Conservation (phyloP, 2,329 filamentous ascomycete genomes). For the Sclerotiophoma versabilis region DNA sequence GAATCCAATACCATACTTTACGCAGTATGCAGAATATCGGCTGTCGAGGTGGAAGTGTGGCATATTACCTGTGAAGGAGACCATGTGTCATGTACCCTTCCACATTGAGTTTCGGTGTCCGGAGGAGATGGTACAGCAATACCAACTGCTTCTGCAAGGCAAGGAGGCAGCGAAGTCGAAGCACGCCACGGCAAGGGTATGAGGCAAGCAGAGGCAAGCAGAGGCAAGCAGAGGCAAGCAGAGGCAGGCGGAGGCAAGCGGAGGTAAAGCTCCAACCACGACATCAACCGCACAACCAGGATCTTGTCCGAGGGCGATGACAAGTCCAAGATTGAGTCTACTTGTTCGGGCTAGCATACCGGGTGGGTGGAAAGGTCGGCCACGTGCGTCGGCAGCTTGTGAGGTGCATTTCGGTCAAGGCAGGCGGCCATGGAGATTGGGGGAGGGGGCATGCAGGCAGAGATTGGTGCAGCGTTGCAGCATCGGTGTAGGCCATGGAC, state of each 20-base stretch:
- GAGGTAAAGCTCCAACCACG: not conserved
- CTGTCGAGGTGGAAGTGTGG: slow-evolving; percentile 16
- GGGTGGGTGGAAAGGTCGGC: not conserved
- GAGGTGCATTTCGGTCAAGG: not conserved
- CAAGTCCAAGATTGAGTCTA: not conserved
- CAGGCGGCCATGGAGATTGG: slow-evolving; percentile 3
- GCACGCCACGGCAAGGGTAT: not conserved
- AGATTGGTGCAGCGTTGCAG: not conserved
- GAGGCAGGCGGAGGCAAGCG: not conserved
- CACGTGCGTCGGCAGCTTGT: slow-evolving; percentile 13
- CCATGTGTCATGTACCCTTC: slow-evolving; percentile 34
- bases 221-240: no score
- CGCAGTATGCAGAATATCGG: slow-evolving; percentile 29
- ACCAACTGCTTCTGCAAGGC: slow-evolving; percentile 17
- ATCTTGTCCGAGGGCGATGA: not conserved
- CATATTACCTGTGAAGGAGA: slow-evolving; percentile 21
- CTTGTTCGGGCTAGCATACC: not conserved
- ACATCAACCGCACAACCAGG: not conserved
- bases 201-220: not conserved
- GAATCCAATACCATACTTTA: slow-evolving; percentile 34
- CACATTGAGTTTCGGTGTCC: slow-evolving; percentile 41
- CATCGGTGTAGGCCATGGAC: not conserved
- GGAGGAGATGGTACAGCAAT: slow-evolving; percentile 28
- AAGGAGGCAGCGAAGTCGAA: not conserved
- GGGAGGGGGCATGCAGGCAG: slow-evolving; percentile 1